These are phyloP conservation scores for Ceratobasidium theobromae DNA, from an alignment of 1,284 basidiomycete genomes.

Conservation along the genomic window DNA sequence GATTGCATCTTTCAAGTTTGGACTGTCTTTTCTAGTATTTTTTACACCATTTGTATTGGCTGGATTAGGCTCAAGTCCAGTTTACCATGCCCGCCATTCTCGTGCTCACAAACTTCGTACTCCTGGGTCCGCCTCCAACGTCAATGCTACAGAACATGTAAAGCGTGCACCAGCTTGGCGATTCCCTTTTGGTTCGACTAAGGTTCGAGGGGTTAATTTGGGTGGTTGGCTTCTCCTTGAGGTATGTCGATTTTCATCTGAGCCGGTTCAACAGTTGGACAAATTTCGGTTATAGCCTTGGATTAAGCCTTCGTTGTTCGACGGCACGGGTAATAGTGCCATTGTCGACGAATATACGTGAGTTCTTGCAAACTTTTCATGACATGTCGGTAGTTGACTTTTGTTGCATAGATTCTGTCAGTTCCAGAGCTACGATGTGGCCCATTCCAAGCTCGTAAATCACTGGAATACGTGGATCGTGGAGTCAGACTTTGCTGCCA, in stretches of 20 bases:
- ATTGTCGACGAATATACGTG: slow-evolving; percentile 86
- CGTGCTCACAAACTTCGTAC: slow-evolving; percentile 16
- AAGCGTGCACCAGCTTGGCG: slow-evolving; percentile 23
- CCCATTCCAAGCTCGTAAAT: slow-evolving; percentile 52
- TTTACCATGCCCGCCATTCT: background rate
- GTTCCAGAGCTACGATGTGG: slow-evolving; percentile 47
- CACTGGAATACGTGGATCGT: slow-evolving; percentile 87
- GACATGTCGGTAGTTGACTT: too few relatives aligned
- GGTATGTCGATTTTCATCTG: slow-evolving; percentile 2
- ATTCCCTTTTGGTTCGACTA: slow-evolving; percentile 34
- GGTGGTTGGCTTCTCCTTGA: slow-evolving; percentile 71
- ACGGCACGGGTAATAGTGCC: slow-evolving; percentile 47
- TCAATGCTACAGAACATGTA: background rate
- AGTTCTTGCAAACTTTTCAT: too few relatives aligned
- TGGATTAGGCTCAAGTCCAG: background rate
- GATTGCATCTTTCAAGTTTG: background rate
- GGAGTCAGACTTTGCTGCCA: slow-evolving; percentile 62
- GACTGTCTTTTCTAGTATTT: background rate
- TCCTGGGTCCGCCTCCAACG: background rate
- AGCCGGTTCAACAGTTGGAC: background rate
- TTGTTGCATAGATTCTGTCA: slow-evolving; percentile 56
- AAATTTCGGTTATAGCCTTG: slow-evolving; percentile 57
- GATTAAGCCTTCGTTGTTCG: slow-evolving; percentile 84
- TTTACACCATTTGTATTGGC: slow-evolving; percentile 3
- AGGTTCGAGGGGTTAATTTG: slow-evolving; percentile 56